Percentiles rank a stretch among this genome's conserved stretches.
These are phyloP conservation scores for Trichoderma gamsii DNA, from an alignment of 495 filamentous ascomycete genomes.

Conservation along the genomic window DNA sequence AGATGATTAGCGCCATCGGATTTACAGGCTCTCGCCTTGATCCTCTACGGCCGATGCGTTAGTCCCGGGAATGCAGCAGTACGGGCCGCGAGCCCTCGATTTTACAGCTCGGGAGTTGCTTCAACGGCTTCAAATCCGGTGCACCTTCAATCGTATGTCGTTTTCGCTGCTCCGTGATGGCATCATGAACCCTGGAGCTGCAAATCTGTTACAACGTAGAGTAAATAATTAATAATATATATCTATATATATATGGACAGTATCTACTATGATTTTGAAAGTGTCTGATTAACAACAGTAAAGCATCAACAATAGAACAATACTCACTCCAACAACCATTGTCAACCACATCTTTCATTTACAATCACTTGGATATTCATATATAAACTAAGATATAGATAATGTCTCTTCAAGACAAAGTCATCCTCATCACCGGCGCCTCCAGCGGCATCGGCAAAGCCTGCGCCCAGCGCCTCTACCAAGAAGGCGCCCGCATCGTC, in stretches of 20 bases:
- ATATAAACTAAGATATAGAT: neutral
- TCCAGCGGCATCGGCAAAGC: slow-evolving; percentile 9
- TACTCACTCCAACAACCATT: neutral
- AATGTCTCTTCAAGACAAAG: slow-evolving; percentile 48
- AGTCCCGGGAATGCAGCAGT: neutral
- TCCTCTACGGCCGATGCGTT: neutral
- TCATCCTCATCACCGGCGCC: slow-evolving; percentile 59
- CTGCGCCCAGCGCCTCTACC: slow-evolving; percentile 32
- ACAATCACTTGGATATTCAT: neutral
- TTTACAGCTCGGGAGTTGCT: neutral
- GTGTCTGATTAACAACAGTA: neutral
- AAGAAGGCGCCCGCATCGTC: slow-evolving; percentile 56
- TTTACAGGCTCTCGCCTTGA: neutral
- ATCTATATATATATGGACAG: neutral
- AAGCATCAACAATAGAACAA: neutral
- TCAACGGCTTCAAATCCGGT: neutral
- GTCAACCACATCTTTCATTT: neutral
- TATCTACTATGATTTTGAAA: neutral
- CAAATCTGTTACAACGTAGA: neutral
- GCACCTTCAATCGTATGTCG: neutral
- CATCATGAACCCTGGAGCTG: neutral
- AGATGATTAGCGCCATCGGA: neutral
- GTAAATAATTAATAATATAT: neutral
- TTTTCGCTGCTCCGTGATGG: neutral
- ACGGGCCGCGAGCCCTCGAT: neutral